Evolutionary conservation across 768 basidiomycete species (phyloP).

Genomic region (Phanerochaete carnosa): DNA sequence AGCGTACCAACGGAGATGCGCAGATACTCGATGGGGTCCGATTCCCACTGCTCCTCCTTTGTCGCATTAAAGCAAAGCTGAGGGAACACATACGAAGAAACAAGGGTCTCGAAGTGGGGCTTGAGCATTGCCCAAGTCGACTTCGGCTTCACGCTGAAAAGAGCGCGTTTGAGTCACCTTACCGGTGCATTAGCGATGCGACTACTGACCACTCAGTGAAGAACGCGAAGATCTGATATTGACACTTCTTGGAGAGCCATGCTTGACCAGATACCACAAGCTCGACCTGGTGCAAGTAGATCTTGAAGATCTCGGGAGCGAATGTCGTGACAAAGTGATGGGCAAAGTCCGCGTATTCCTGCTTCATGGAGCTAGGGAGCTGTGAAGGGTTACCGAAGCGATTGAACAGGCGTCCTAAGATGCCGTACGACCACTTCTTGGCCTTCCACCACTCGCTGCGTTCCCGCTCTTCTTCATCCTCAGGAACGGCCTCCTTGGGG

Average conservation of each 20-base stretch:
- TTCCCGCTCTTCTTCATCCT: conserved; percentile 74
- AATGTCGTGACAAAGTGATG: conserved; percentile 74
- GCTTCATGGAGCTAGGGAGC: conserved; percentile 67
- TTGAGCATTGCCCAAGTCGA: conserved; percentile 88
- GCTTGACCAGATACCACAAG: conserved; percentile 68
- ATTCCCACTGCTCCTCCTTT: conserved; percentile 68
- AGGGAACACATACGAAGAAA: conserved; percentile 84
- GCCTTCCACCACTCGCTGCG: conserved; percentile 85
- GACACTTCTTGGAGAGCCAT: conserved; percentile 82
- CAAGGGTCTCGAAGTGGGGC: conserved; percentile 74
- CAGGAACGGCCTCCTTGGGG: conserved; percentile 62
- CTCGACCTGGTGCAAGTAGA: conserved; percentile 70
- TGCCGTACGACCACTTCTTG: conserved; percentile 92
- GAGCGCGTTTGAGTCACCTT: neutral
- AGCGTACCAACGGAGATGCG: conserved; percentile 64
- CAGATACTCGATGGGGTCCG: conserved; percentile 83
- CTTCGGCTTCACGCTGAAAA: conserved; percentile 79
- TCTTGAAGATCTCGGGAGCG: conserved; percentile 84
- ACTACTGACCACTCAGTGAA: conserved; percentile 75
- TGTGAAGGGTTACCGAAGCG: conserved; percentile 89
- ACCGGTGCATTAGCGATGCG: conserved; percentile 16
- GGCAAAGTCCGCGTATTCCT: conserved; percentile 68
- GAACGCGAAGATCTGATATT: conserved; percentile 81
- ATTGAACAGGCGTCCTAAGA: conserved; percentile 76
- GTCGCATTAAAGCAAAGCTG: conserved; percentile 75